phyloP scores from a whole-genome alignment of 371 early-diverging fungal species.

The Apophysomyces sp. region DNA sequence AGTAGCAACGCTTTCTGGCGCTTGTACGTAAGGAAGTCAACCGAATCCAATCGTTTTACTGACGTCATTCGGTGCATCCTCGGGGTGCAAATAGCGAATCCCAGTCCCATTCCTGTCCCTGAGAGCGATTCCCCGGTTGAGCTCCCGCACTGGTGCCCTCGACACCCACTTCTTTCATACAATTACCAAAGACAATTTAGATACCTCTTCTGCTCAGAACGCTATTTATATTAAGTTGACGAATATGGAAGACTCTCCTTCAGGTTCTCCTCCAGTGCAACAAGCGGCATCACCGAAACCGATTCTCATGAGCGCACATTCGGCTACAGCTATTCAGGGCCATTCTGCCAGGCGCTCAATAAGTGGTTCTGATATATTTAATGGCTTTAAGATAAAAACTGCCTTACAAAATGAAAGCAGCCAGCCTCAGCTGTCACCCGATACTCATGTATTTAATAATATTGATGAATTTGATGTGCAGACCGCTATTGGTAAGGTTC shows the following conservation, averaged over 20 bases:
- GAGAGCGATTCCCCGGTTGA: no score
- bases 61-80: no score
- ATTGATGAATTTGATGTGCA: conserved; percentile 49
- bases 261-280: not conserved
- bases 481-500: conserved; percentile 23
- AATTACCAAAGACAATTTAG: not conserved
- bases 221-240: not conserved
- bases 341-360: not conserved
- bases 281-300: not conserved
- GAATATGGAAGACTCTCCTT: not conserved
- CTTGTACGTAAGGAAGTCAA: no score
- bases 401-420: not conserved
- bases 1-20: no score
- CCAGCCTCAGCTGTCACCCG: not conserved
- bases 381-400: conserved; percentile 5
- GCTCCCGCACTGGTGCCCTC: not conserved
- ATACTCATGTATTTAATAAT: conserved; percentile 11
- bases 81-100: no score
- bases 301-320: not conserved
- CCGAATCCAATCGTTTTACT: no score
- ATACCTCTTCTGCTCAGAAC: not conserved
- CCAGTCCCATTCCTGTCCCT: no score
- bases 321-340: not conserved
- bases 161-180: not conserved
- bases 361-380: conserved; percentile 1